These are phyloP conservation scores for Colletotrichum graminicola DNA, from an alignment of 2,329 filamentous ascomycete genomes.

Conservation along the genomic window DNA sequence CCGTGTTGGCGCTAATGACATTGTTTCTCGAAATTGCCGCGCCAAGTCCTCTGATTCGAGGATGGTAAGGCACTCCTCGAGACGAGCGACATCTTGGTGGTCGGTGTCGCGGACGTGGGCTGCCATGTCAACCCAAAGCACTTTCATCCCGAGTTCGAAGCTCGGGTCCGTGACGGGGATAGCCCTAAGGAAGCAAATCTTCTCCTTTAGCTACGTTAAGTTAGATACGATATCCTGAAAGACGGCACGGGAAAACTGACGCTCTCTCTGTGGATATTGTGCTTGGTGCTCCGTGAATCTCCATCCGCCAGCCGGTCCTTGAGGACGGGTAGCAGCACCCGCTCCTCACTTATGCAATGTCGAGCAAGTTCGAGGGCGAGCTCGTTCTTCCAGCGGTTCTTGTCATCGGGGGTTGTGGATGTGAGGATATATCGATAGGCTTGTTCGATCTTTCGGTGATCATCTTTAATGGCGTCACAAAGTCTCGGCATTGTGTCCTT, in stretches of 20 bases:
- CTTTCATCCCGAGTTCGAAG: constrained; percentile 29
- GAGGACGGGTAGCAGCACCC: constrained; percentile 28
- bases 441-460: constrained; percentile 37
- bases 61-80: constrained; percentile 35
- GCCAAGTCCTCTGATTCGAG: constrained; percentile 30
- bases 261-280: constrained; percentile 18
- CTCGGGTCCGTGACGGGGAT: constrained; percentile 19
- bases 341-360: constrained; percentile 37
- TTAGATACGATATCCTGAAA: background rate
- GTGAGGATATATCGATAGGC: constrained; percentile 34
- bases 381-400: constrained; percentile 33
- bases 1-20: constrained; percentile 28
- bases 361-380: constrained; percentile 37
- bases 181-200: constrained; percentile 24
- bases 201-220: constrained; percentile 29
- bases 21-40: constrained; percentile 26
- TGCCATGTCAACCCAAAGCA: constrained; percentile 27
- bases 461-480: constrained; percentile 35
- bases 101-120: constrained; percentile 36
- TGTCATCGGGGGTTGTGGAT: constrained; percentile 13
- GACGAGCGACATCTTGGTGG: constrained; percentile 21
- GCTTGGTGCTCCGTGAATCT: constrained; percentile 22
- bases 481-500: constrained; percentile 30
- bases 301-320: constrained; percentile 26
- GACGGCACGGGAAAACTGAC: background rate